Evolutionary conservation across 345 rosid species (phyloP), one percentile per base, ranked within the genome.

Genomic region (Arabidopsis suecica): DNA sequence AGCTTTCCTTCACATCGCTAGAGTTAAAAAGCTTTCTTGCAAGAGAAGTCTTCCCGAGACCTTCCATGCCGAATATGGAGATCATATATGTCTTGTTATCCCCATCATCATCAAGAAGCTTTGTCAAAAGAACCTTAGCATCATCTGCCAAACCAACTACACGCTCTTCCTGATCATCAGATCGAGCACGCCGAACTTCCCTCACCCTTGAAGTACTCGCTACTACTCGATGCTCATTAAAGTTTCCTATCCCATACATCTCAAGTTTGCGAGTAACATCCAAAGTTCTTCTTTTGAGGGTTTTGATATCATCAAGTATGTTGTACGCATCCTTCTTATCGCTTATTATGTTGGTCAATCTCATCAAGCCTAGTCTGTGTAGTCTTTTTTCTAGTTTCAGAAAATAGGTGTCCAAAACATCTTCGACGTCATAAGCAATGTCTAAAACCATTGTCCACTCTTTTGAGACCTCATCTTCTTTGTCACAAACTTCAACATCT

Each of bases 21-120:
- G 38, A 67, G 67, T 74, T 65, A 14, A 69, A 79, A 2, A 79
- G 64, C 68, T 62, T 74, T 12, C 71, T 48, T 1, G 66, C 78
- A 9, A 78, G 40, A 0, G 78, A 68, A 1, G 82, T 73, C 47
- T 78, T 78, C 41, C 78, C 78, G 2, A 78, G 73, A 28, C 75
- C 82, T 60, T 78, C 78, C 78, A 78, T 73, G 1, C 82, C 82
- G 0, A 47, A 78, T 30, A 78, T 40, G 0, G 82, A 73, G 34
- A 73, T 68, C 13, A 73, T 42, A 30, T 5, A 63, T 11, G n/a
- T 47, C 4, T 36, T 65, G 0, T 20, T 1, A 5, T 59, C 61
- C 10, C 1, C 23, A 5, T 28, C 32, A 8, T 73, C 22, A 5
- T 73, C 37, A 9, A 68, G 55, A 73, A 79, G 67, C 28, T 73